Percentiles rank a stretch among this genome's conserved stretches.
Evolutionary conservation across 176 grass and related monocot species (phyloP).

Genomic region (Puccinellia tenuiflora): DNA sequence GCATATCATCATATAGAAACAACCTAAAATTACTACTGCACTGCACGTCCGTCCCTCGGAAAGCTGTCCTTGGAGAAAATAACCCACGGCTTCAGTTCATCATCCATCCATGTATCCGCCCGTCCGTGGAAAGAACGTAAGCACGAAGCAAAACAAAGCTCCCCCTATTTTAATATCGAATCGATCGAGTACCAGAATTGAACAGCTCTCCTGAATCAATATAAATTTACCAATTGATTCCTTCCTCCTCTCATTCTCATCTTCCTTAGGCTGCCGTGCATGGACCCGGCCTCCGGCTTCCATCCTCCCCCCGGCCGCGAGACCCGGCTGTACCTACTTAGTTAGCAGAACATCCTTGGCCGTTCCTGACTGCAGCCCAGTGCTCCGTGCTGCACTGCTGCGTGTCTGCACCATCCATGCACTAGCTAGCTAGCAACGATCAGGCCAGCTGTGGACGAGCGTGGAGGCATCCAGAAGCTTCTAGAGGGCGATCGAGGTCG

Average conservation of each 20-base stretch:
- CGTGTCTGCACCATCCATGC: not conserved
- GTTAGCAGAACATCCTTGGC: not conserved
- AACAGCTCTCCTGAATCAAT: not conserved
- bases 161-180: not conserved
- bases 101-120: not conserved
- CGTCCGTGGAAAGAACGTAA: not conserved
- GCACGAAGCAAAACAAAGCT: conserved; percentile 26
- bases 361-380: not conserved
- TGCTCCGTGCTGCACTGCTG: not conserved
- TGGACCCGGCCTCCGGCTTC: not conserved
- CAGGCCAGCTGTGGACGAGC: not conserved
- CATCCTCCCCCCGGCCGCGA: too few relatives aligned
- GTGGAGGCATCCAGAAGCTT: not conserved
- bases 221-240: not conserved
- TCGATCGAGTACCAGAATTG: not conserved
- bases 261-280: not conserved
- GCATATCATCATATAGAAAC: not conserved
- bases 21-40: not conserved
- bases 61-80: not conserved
- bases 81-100: too few relatives aligned
- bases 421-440: not conserved
- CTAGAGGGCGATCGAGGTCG: not conserved
- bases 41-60: not conserved
- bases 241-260: not conserved
- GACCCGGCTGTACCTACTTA: not conserved